Evolutionary conservation across 148 eudicot genomes (phyloP), one percentile per base, ranked within the genome.

Genomic region (Nyssa sinensis): DNA sequence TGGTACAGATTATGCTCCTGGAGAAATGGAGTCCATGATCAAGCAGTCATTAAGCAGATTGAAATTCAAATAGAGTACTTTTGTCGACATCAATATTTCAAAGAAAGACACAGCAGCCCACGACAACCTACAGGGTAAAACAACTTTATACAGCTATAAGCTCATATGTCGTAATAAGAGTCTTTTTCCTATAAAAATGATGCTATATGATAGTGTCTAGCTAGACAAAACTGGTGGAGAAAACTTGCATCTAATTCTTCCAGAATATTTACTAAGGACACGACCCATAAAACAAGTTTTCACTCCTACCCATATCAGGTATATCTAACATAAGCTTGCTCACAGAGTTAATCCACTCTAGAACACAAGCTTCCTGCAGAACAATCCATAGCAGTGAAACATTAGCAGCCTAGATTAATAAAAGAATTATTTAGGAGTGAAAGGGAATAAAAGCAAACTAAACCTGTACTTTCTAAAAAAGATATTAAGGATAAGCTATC

Each of bases 1-100:
- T 95, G 97, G 83, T 92, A 95, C 59, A 95, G 80, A 81, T 91
- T 95, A 74, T 80, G 81, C 81, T 95, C 97, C 99, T 95, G 83
- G 30, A 67, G 11, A 67, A n/a, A 74, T 29, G 24, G 71, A 29
- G 51, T 7, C 34, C 74, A 57, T 16, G 31, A 66, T 70, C 73
- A 70, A 67, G 53, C 62, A 63, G 67, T 25, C 21, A 34, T 63
- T 27, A 53, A 44, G 66, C 11, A 60, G 31, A 71, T 47, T 32
- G 62, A 41, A 41, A 51, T 44, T 60, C 74, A 71, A 1, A 11
- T 8, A 37, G 10, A 23, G 30, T 7, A 58, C 16, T 66, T 66
- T 66, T 44, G 14, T 14, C 23, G 23, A 23, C 8, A 14, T 51
- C 27, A 49, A 17, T 33, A 51, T 49, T 49, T 69, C 41, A 69